Evolutionary conservation across 495 filamentous ascomycete genomes (phyloP).

Genomic region (Lepraria neglecta): DNA sequence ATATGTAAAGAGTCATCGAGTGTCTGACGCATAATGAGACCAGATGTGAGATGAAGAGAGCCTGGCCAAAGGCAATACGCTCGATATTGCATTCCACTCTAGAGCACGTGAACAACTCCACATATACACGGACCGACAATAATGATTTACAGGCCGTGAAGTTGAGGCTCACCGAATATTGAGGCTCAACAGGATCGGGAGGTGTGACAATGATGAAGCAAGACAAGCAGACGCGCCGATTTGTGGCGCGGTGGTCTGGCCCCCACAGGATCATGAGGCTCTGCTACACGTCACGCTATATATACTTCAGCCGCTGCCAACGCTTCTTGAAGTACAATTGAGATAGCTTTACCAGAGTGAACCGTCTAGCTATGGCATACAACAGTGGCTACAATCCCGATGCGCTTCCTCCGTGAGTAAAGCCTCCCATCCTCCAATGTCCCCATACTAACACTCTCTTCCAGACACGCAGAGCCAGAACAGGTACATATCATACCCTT

Average conservation of each 20-base stretch:
- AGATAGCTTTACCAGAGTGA: not conserved
- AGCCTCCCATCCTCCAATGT: not conserved
- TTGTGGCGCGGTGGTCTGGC: conserved; percentile 1
- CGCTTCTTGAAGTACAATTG: not conserved
- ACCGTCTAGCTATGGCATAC: conserved; percentile 71
- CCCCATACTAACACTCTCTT: conserved; percentile 9
- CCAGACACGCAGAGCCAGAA: conserved; percentile 90
- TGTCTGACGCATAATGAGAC: too few species aligned
- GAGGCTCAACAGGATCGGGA: not conserved
- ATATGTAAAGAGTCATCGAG: too few species aligned
- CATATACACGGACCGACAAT: not conserved
- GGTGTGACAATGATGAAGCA: not conserved
- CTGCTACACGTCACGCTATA: not conserved
- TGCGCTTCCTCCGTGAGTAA: conserved; percentile 84
- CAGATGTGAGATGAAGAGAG: too few species aligned
- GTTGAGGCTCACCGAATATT: conserved; percentile 1
- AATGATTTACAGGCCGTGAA: not conserved
- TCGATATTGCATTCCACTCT: too few species aligned
- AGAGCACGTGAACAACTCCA: too few species aligned
- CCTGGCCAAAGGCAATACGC: too few species aligned
- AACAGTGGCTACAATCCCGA: conserved; percentile 92
- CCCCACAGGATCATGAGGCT: not conserved
- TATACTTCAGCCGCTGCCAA: not conserved
- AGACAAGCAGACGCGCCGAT: not conserved
- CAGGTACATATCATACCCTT: conserved; percentile 49